Evolutionary conservation across 768 basidiomycete species (phyloP), one percentile per base, ranked within the genome.

Genomic region (Paxillus rubicundulus): DNA sequence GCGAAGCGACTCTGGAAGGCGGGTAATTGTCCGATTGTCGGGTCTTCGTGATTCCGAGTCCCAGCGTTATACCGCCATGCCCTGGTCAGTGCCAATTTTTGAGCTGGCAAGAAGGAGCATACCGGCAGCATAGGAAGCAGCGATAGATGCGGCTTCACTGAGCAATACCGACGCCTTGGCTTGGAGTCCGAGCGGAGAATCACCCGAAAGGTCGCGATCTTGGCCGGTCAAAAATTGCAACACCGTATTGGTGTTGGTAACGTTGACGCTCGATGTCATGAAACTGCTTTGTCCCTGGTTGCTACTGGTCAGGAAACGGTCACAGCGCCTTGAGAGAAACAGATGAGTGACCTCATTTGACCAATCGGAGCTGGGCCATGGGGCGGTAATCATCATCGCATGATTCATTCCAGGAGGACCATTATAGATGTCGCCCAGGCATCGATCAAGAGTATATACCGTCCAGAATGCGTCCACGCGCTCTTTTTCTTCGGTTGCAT

Each of bases 1-100:
- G 69, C 70, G 18, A 82, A 81, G 7, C 75, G 73, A 13, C 68
- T 63, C 21, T 69, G 69, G 49, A 79, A 79, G 4, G 72, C 66
- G 49, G 74, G 64, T 24, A 71, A 68, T 50, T 81, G 79, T 28
- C 72, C 63, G 39, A 69, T 64, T 9, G 71, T 62, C 60, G 72
- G 72, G 46, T 76, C 80, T 81, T 43, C 9, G 2, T 38, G 34
- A 20, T 37, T 2, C 36, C 13, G n/a, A 37, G 13, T 37, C 14
- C 36, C 36, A 12, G 42, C 42, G 34, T 30, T 30, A 10, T 2
- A 6, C 5, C 9, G 30, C 33, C 18, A 56, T 24, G 14, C 21
- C 46, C 10, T 8, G 7, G n/a, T 18, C 4, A 33, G n/a, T 13
- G 9, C 21, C 5, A 12, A 10, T 9, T 6, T 38, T 12, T 32